Base-by-base conservation (phyloP, 345 rosid genomes). In the Populus pruinosa region DNA sequence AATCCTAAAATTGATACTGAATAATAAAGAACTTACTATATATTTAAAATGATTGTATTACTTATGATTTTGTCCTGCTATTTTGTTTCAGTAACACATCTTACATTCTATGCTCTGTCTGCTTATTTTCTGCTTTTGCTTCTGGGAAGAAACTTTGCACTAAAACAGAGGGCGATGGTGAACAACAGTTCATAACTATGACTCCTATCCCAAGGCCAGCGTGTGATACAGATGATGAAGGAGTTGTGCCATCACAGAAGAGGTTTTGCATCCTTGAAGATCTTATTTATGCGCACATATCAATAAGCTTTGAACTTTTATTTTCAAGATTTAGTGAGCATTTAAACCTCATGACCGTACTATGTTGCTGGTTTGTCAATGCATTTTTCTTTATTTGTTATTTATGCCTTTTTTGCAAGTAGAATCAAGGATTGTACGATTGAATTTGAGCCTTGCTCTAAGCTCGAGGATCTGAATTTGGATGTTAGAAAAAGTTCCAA, bases 401-500 rank as follows among this genome's bases (percentile, higher is more conserved):
- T 65, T 78, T 50, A 13, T 70, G 17, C 53, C 23, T 29, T 70
- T 83, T 70, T 21, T 77, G 29, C 33, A 67, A 69, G 64, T 80
- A 86, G 90, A 84, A 82, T 78, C 73, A 82, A 77, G 83, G 89
- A 88, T 49, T 76, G 69, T 77, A 83, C 86, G n/a, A 71, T 79
- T 85, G 91, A 88, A 67, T 92, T 89, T 83, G 97, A 89, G 75
- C 89, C 92, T 73, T 89, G 94, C 85, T 85, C 88, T 80, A 90
- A 88, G 91, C 90, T 92, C 2, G 90, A 86, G 90, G 91, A 86
- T 77, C 86, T 92, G 65, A 92, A 86, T 86, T 85, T 92, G 92
- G 91, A 89, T 79, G 93, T 86, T 72, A 80, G 85, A 78, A 89
- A 85, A 87, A 81, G 82, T 75, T 74, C 85, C 55, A 82, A 78